Percentiles rank a stretch among this genome's conserved stretches.
These are phyloP conservation scores for Trametopsis cervina DNA, from an alignment of 768 basidiomycete genomes.

Conservation along the genomic window DNA sequence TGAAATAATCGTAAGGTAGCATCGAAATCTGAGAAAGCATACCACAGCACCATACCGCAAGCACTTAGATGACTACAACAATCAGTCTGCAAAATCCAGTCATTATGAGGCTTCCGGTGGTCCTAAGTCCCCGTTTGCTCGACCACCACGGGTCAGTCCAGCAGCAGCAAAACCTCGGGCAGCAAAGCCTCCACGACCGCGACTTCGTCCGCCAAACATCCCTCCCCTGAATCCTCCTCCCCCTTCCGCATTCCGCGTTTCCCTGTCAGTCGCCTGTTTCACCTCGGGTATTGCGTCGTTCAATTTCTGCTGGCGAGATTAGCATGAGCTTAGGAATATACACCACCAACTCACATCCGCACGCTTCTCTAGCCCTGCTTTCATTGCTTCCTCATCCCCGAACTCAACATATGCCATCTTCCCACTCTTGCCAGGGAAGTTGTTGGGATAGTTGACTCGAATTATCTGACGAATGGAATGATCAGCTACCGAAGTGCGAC, in stretches of 20 bases:
- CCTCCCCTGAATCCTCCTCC: constrained; percentile 18
- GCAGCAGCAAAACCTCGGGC: constrained; percentile 63
- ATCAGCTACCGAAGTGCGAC: too few relatives aligned
- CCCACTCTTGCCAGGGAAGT: constrained; percentile 39
- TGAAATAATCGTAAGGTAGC: not conserved
- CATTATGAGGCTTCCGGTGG: constrained; percentile 19
- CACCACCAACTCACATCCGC: constrained; percentile 44
- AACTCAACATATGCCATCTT: constrained; percentile 86
- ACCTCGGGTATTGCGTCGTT: constrained; percentile 62
- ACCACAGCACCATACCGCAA: not conserved
- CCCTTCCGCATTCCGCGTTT: constrained; percentile 22
- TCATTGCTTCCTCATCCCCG: constrained; percentile 82
- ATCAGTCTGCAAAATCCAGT: not conserved
- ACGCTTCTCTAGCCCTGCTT: constrained; percentile 67
- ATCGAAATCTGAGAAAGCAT: not conserved
- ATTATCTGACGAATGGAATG: constrained; percentile 70
- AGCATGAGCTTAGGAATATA: constrained; percentile 6
- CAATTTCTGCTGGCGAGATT: constrained; percentile 44
- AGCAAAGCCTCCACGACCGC: constrained; percentile 50
- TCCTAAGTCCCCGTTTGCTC: constrained; percentile 18
- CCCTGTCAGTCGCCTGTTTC: constrained; percentile 61
- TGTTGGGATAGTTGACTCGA: constrained; percentile 52
- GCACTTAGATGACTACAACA: not conserved
- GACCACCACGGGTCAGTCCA: constrained; percentile 38
- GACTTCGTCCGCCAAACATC: constrained; percentile 40